These are phyloP conservation scores for Herpetomonas muscarum DNA, from an alignment of 208 protist species.

Conservation along the genomic window DNA sequence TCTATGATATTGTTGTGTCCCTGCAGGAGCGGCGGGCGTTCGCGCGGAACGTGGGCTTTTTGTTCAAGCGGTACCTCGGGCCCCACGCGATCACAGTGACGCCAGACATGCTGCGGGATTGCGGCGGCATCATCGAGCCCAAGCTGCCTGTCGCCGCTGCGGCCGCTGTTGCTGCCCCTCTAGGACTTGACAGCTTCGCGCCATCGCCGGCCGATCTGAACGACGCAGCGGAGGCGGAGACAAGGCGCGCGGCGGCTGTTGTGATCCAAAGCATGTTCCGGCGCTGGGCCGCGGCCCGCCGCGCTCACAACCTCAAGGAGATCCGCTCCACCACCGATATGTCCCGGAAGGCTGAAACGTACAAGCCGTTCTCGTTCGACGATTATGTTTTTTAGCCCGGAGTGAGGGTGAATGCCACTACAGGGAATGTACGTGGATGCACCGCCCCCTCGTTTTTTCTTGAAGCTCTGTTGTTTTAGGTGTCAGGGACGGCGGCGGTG, in stretches of 20 bases:
- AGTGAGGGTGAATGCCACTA: neutral
- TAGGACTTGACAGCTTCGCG: too few species aligned
- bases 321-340: conserved; percentile 1
- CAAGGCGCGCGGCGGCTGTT: neutral
- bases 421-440: conserved; percentile 1
- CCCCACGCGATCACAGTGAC: neutral
- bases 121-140: neutral
- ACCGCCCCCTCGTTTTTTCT: neutral
- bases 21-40: neutral
- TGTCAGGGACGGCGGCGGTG: too few species aligned
- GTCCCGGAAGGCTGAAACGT: conserved; percentile 11
- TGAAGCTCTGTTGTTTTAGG: neutral
- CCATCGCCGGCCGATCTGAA: too few species aligned
- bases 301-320: conserved; percentile 3
- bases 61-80: conserved; percentile 1
- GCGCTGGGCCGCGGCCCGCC: neutral
- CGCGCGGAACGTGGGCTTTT: neutral
- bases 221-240: too few species aligned
- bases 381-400: conserved; percentile 11
- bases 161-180: neutral
- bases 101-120: neutral
- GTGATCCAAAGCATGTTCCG: conserved; percentile 8
- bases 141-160: neutral
- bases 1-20: neutral
- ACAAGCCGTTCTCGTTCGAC: conserved; percentile 14